Evolutionary conservation across 352 stramenopile genomes (phyloP).

Genomic region (Phytophthora sansomeana): DNA sequence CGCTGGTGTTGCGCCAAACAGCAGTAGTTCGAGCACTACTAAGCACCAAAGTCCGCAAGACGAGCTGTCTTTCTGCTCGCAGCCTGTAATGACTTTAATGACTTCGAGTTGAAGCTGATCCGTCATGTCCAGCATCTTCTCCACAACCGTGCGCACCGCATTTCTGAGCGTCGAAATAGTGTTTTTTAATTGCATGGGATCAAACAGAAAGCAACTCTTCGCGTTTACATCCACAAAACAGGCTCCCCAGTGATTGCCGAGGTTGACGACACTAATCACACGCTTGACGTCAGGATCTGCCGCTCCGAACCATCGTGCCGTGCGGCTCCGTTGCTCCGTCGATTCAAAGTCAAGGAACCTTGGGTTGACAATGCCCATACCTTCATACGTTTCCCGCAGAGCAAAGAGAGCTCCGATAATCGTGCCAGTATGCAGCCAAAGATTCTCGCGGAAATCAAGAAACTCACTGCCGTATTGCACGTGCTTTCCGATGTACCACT

Average conservation of each 20-base stretch:
- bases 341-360: too few species aligned
- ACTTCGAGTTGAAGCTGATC: background rate
- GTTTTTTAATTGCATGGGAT: conserved; percentile 7
- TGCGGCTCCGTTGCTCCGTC: too few species aligned
- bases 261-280: conserved; percentile 19
- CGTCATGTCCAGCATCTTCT: background rate
- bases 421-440: too few species aligned
- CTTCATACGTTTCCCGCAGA: too few species aligned
- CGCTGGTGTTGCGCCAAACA: background rate
- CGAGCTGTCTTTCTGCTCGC: background rate
- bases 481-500: too few species aligned
- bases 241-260: conserved; percentile 6
- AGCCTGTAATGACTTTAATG: background rate
- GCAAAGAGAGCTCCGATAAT: too few species aligned
- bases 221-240: conserved; percentile 1
- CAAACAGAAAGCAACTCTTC: conserved; percentile 4
- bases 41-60: conserved; percentile 11
- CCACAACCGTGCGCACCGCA: background rate
- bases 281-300: too few species aligned
- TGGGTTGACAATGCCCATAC: too few species aligned
- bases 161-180: background rate
- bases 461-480: too few species aligned
- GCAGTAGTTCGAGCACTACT: conserved; percentile 5
- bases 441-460: too few species aligned
- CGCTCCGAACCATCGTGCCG: too few species aligned